Base-by-base conservation (phyloP, 1,284 basidiomycete genomes). In the Neolentinus lepideus region DNA sequence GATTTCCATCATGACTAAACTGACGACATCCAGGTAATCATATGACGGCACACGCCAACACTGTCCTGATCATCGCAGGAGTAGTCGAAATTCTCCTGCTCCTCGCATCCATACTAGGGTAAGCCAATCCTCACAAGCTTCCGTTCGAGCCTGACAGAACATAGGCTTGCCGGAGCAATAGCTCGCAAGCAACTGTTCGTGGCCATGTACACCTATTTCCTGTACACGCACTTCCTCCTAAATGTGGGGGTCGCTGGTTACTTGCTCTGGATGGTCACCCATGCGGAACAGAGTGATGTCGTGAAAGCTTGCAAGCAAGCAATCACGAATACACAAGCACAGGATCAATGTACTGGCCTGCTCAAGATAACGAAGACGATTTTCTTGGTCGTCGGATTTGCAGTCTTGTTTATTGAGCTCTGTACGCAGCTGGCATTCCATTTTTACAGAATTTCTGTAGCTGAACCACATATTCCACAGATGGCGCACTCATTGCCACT, bases 141-240 rank as follows among this genome's bases (percentile, higher is more conserved):
- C 3, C 19, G 8, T 25, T 10, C 16, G 6, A 29, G 9, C 8
- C 11, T 43, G 57, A 43, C 58, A 50, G 36, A 56, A 16, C 38
- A 8, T 63, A 84, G 83, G 25, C 77, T 85, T 56, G 71, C 82
- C 43, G 84, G 85, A 24, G 75, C 77, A 1, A 71, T 84, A 54
- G 76, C 80, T 45, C 79, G 79, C 61, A 84, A 85, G 62, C 81
- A 83, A 64, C 62, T 71, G 1, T 83, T 87, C 63, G 72, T 82
- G 53, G 75, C 74, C 62, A 71, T 75, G 26, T 85, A 84, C 61
- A 71, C 78, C 2, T 80, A 78, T 60, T 77, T 80, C 63, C 69
- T 82, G 57, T 83, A 81, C 67, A 59, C 75, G 57, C 81, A 85
- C 68, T 76, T 84, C 62, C 38, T 79, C 58, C 57, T 85, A 71